Evolutionary conservation across 1,284 basidiomycete genomes (phyloP).

Genomic region (Thelephora terrestris): DNA sequence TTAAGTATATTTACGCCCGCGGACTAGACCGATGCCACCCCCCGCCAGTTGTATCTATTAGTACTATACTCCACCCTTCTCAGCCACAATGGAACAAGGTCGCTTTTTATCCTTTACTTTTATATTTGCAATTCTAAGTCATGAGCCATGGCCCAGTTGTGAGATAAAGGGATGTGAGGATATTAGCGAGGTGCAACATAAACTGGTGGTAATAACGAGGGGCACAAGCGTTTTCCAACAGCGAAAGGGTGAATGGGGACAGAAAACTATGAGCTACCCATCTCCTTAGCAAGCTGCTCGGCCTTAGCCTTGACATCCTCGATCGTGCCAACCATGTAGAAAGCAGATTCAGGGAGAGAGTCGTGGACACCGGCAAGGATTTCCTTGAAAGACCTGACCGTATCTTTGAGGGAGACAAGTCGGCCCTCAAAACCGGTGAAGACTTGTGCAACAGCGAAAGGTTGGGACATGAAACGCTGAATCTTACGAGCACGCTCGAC

Average conservation of each 20-base stretch:
- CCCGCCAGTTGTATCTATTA: too few relatives aligned
- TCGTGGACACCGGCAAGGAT: conserved; percentile 90
- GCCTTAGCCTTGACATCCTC: conserved; percentile 96
- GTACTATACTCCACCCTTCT: too few relatives aligned
- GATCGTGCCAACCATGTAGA: conserved; percentile 92
- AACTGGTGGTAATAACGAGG: too few relatives aligned
- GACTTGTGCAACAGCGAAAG: conserved; percentile 98
- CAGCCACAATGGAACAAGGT: too few relatives aligned
- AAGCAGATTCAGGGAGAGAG: conserved; percentile 84
- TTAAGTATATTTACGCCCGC: too few relatives aligned
- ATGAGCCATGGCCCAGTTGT: too few relatives aligned
- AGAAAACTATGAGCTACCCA: conserved; percentile 42
- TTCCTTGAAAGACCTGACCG: conserved; percentile 90
- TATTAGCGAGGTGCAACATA: too few relatives aligned
- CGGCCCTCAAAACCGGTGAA: conserved; percentile 99
- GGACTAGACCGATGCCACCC: too few relatives aligned
- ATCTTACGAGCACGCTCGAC: conserved; percentile 86
- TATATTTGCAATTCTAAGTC: too few relatives aligned
- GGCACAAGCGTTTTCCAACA: too few relatives aligned
- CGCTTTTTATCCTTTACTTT: too few relatives aligned
- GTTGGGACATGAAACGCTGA: conserved; percentile 98
- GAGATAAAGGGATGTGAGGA: too few relatives aligned
- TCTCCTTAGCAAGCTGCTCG: conserved; percentile 91
- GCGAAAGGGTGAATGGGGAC: not conserved
- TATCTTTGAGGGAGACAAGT: conserved; percentile 90